Evolutionary conservation across 192 early-diverging fungal genomes (phyloP).

Genomic region (Coemansia sp.): DNA sequence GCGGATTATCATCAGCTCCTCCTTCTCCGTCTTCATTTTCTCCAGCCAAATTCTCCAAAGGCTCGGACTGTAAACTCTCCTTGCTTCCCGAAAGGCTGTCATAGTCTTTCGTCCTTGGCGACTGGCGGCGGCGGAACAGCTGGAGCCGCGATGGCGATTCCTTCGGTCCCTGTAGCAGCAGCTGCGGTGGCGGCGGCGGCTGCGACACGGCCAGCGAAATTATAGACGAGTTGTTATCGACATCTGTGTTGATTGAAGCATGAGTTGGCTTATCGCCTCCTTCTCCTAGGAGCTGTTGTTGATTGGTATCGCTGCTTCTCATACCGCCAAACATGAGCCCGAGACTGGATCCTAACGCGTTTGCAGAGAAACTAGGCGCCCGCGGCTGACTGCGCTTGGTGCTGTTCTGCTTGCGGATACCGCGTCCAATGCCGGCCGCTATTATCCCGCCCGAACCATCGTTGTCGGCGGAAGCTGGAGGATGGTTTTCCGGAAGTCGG

Average conservation of each 20-base stretch:
- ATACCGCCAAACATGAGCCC: conserved; percentile 43
- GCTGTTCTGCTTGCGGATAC: conserved; percentile 22
- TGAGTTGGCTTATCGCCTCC: neutral
- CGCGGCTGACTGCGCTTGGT: conserved; percentile 14
- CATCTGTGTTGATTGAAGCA: neutral
- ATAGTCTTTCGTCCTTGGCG: neutral
- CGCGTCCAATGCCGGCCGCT: conserved; percentile 5
- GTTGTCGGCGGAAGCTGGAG: too few species aligned
- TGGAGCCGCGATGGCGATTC: conserved; percentile 26
- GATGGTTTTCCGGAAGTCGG: too few species aligned
- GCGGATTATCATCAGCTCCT: neutral
- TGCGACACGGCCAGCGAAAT: neutral
- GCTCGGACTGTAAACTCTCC: neutral
- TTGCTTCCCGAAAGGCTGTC: neutral
- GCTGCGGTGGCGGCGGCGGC: neutral
- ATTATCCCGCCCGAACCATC: too few species aligned
- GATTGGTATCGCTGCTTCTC: neutral
- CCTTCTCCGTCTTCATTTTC: too few species aligned
- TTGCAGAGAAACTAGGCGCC: conserved; percentile 16
- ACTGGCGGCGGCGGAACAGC: conserved; percentile 33
- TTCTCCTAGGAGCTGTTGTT: neutral
- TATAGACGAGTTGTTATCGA: neutral
- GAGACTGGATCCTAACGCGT: conserved; percentile 30
- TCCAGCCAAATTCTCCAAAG: neutral
- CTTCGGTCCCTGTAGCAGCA: neutral